A percentile compares a stretch with the other conserved stretches of the same genome.
phyloP scores from a whole-genome alignment of 225 moss, liverwort and hornwort genomes.

The Antitrichia curtipendula region DNA sequence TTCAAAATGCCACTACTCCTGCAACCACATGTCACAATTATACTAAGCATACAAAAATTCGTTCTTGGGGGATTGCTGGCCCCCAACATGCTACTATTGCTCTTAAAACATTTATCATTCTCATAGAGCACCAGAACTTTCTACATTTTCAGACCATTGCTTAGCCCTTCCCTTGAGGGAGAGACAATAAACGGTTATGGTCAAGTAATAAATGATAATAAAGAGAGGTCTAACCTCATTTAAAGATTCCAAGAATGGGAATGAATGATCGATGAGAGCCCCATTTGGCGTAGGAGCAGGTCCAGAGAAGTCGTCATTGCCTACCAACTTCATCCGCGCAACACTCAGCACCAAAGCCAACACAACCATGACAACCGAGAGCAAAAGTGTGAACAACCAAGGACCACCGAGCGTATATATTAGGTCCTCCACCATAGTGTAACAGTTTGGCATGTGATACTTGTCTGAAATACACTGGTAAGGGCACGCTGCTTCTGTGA shows the following conservation, averaged over 20 bases:
- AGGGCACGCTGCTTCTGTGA: slow-evolving; percentile 50
- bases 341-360: slow-evolving; percentile 93
- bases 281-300: slow-evolving; percentile 66
- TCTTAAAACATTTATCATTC: background rate
- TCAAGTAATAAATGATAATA: background rate
- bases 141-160: background rate
- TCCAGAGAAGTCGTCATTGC: slow-evolving; percentile 92
- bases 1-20: background rate
- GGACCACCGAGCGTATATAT: slow-evolving; percentile 90
- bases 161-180: background rate
- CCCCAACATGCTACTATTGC: background rate
- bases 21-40: background rate
- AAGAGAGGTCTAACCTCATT: slow-evolving; percentile 59
- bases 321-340: slow-evolving; percentile 87
- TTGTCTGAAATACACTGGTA: slow-evolving; percentile 76
- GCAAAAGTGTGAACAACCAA: slow-evolving; percentile 73
- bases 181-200: background rate
- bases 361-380: slow-evolving; percentile 73
- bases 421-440: slow-evolving; percentile 87
- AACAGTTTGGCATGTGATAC: slow-evolving; percentile 91
- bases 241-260: slow-evolving; percentile 88
- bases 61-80: background rate
- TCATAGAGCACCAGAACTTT: background rate
- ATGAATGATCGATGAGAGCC: slow-evolving; percentile 84
- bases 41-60: background rate